Base-by-base conservation (phyloP, 306 rosid genomes). In the Comarum palustre region DNA sequence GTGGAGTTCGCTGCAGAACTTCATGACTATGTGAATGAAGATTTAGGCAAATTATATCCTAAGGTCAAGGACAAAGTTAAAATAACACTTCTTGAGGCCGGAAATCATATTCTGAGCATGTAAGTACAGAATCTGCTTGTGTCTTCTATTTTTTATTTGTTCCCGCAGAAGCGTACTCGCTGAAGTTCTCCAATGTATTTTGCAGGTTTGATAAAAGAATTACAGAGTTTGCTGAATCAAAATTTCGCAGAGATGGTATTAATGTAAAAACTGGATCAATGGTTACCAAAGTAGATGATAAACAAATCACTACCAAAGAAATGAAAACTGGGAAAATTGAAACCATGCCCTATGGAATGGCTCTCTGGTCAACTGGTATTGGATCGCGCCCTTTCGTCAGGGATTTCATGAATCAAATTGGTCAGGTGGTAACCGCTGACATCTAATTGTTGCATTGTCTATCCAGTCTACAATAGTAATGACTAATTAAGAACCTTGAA, bases 1-100 rank as follows among this genome's bases (percentile, higher is more conserved):
- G 99, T 95, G 69, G 99, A 95, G 83, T 95, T 95, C 78, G 97
- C 99, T 65, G 99, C 99, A 38, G 86, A 84, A 72, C 99, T 95
- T 83, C 96, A 95, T 79, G 99, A 95, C 80, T 95, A 80, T 79
- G 93, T 91, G 73, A 91, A 85, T 27, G 97, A 84, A 62, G 99
- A 95, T 84, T 82, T 95, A 79, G 80, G 82, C 77, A 81, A 77
- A 59, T 75, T 95, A 60, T 95, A 91, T 82, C 99, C 99, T 14
- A 85, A 82, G 58, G 86, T 85, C 3, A 88, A 88, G 81, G 90
- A 86, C 20, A 65, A 88, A 11, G 96, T 91, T 16, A 90, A 87
- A 69, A 95, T 95, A 55, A 95, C 99, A 16, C 88, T 95, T 73
- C 84, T 95, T 19, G 99, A 95, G 81, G 97, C 99, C 2, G 97